Evolutionary conservation across 2,329 filamentous ascomycete genomes (phyloP), one percentile per base, ranked within the genome.

Genomic region (Didymella sp.): DNA sequence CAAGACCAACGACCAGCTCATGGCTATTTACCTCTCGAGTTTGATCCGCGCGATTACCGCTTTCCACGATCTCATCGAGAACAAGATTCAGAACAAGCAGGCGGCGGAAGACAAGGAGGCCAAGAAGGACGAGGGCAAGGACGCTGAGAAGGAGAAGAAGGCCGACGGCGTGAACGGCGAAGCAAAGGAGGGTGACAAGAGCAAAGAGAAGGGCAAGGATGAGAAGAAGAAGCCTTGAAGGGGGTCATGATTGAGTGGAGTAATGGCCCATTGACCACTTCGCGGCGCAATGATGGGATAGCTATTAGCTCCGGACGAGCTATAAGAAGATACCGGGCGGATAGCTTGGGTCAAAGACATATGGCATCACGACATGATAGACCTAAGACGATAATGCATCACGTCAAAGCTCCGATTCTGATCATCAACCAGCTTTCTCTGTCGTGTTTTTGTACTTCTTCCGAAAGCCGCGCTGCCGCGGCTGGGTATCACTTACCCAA

Each of bases 21-120:
- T 99, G 91, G 88, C 93, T 49, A 98, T 99, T 76, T 99, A 99
- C 79, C 84, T 99, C 51, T 96, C 91, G 80, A 96, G 91, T 81
- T 81, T 98, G 81, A 98, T 99, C 79, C 87, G 95, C 60, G 95
- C 95, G 55, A 99, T 99, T 73, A 98, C 95, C 12, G 95, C 95
- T 7, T 99, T 98, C 88, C 95, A 99, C 77, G 95, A 99, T 76
- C 81, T 99, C 67, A 99, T 99, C 66, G 95, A 99, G 82, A 99
- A 99, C 83, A 99, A 99, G 85, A 97, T 98, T 67, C 94, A 98
- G 82, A 99, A 99, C 80, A 87, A 94, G 76, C 93, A 98, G 79
- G 91, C 96, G 77, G 90, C 96, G 73, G 95, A 98, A 74, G 95
- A 99, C 73, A 94, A 94, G 80, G 94, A 98, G 69, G 85, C 82